Base-by-base conservation (phyloP, 176 grass and related monocot genomes). In the Thinopyrum elongatum region DNA sequence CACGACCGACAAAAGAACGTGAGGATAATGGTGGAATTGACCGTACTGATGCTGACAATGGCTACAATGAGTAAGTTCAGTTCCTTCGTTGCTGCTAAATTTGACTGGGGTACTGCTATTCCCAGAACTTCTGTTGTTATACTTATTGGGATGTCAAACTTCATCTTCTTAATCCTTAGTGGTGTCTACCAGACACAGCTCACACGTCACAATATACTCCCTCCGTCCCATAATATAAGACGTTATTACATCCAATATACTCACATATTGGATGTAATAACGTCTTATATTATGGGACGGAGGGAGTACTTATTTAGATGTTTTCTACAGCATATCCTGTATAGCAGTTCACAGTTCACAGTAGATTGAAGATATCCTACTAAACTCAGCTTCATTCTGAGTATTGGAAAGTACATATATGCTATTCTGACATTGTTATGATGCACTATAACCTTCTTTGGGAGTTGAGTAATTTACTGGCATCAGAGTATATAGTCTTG, bases 61-160 rank as follows among this genome's bases (percentile, higher is more conserved):
- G 23, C 27, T 74, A 46, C 71, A 74, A 49, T 47, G 71, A 74
- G 71, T 74, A 74, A 74, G 71, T 47, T 74, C 23, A 27, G 14
- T 49, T 27, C 41, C 71, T 74, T 74, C 41, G 27, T 14, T 74
- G 25, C 71, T 74, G 12, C 71, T 74, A 74, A 74, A 28, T 47
- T 46, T 74, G 6, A 74, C 71, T 74, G 14, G 23, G 38, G 25
- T 74, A 49, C 71, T 74, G 41, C 25, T 74, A 29, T 23, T 47
- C 41, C 71, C 14, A 74, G 14, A 49, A 29, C 41, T 28, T 74
- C 27, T 25, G 22, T 42, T 76, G 28, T 23, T 42, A 64, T 42
- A 61, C 35, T 42, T 42, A 42, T 80, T 17, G 25, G 2, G 35
- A 60, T 44, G 23, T 9, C 23, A 64, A 42, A 80, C 15, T 28